Base-by-base conservation (phyloP, 805 yeast species). In the Metschnikowia cubensis region DNA sequence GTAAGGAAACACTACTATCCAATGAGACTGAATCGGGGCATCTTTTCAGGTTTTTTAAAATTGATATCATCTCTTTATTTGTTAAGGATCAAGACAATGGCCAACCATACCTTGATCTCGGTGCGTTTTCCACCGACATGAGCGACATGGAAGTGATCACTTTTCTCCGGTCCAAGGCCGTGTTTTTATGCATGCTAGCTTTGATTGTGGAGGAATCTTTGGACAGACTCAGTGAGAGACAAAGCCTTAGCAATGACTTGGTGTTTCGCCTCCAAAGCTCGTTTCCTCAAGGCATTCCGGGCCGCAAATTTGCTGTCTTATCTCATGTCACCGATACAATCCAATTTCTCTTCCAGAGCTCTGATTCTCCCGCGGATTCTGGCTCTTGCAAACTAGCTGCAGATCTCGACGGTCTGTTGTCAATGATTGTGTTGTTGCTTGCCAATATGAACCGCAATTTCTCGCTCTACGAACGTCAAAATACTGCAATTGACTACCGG, bases 181-280 rank as follows among this genome's bases (percentile, higher is more conserved):
- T 66, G 0, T 69, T 59, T 47, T 46, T 70, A 38, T 55, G 64
- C 35, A 62, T 72, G 62, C 53, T 70, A 14, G 61, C 64, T 1
- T 42, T 72, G 15, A 58, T 71, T 1, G 57, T 70, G 3, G 70
- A 68, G 40, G 75, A 71, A 47, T 49, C 67, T 1, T 54, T 69
- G 17, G 65, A 61, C 52, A 1, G 42, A 8, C 33, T 43, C n/a
- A 43, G 46, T 17, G 46, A 43, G 14, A 35, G 33, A 11, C 46
- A 43, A 15, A 35, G 32, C 22, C 25, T 43, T 6, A 25, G 46
- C 21, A 43, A 34, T 14, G 46, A 43, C 22, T 10, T 43, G 38
- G 7, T 34, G 8, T 35, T 35, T 33, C 40, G 46, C 33, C 32
- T 35, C 2, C 39, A 29, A 17, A 31, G 21, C 46, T 43, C 46